Percentiles rank a stretch among this genome's conserved stretches.
phyloP scores from a whole-genome alignment of 192 early-diverging fungal species.

The Coemansia sp. region DNA sequence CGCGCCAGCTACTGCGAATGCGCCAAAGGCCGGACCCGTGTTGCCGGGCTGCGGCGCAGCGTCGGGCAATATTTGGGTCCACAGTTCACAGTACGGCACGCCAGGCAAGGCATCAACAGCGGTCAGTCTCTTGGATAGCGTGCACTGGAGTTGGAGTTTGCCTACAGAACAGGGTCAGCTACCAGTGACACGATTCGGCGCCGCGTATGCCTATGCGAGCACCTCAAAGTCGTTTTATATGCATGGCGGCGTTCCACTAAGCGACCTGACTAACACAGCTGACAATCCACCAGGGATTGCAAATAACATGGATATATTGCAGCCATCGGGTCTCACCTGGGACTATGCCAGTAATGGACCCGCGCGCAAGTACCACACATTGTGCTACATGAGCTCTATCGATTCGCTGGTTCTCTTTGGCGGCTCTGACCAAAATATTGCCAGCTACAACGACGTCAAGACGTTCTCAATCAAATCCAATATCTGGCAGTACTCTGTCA shows the following conservation, averaged over 20 bases:
- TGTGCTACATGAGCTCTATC: conserved; percentile 61
- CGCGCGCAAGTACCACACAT: conserved; percentile 57
- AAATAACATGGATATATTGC: conserved; percentile 55
- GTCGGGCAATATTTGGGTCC: conserved; percentile 39
- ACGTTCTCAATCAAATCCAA: conserved; percentile 56
- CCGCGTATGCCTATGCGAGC: conserved; percentile 41
- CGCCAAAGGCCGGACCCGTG: conserved; percentile 41
- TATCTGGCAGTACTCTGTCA: conserved; percentile 59
- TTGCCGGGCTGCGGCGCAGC: conserved; percentile 51
- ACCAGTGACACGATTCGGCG: conserved; percentile 44
- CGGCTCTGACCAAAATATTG: conserved; percentile 59
- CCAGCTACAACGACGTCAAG: conserved; percentile 58
- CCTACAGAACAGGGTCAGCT: conserved; percentile 47
- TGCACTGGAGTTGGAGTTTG: conserved; percentile 58
- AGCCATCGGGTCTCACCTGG: conserved; percentile 61
- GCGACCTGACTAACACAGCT: conserved; percentile 30
- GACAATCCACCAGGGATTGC: conserved; percentile 28
- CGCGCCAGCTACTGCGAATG: conserved; percentile 41
- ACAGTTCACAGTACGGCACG: conserved; percentile 40
- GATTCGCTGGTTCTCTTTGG: conserved; percentile 68
- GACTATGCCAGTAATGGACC: conserved; percentile 64
- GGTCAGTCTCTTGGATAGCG: conserved; percentile 49
- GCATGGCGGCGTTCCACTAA: conserved; percentile 55
- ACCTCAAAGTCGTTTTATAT: conserved; percentile 43
- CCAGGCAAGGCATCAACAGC: conserved; percentile 23